Conservation (phyloP, 225 moss, liverwort and hornwort species). For the Pleurozium schreberi region DNA sequence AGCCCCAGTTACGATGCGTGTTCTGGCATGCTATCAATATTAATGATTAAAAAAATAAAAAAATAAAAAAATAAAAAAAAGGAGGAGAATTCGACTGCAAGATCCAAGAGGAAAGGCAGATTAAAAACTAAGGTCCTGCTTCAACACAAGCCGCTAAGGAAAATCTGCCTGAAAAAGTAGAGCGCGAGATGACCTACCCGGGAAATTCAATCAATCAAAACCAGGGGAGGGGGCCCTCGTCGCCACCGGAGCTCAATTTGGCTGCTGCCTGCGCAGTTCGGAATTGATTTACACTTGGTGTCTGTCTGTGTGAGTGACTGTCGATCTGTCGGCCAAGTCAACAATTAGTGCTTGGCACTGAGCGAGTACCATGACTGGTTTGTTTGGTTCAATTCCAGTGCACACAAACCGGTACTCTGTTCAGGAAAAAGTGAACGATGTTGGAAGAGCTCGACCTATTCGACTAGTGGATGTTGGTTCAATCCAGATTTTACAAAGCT, state of each 20-base stretch:
- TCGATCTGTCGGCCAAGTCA: neutral
- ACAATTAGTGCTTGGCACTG: constrained; percentile 24
- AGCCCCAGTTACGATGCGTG: constrained; percentile 3
- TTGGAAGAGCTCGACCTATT: neutral
- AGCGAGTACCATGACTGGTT: constrained; percentile 28
- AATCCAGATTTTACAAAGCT: constrained; percentile 14
- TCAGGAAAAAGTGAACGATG: constrained; percentile 34
- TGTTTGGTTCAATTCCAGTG: constrained; percentile 25
- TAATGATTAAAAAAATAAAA: neutral
- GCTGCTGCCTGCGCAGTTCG: neutral
- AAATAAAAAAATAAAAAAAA: too few species aligned
- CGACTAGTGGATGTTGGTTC: neutral
- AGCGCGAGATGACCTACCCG: constrained; percentile 18
- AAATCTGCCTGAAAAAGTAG: constrained; percentile 40
- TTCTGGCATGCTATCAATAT: constrained; percentile 12
- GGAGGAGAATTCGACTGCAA: neutral
- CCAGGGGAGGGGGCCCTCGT: neutral
- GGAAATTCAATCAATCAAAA: neutral
- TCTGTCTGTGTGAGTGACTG: neutral
- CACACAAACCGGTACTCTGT: constrained; percentile 37
- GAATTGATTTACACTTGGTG: constrained; percentile 18
- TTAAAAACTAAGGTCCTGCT: constrained; percentile 27
- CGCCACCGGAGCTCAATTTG: constrained; percentile 1
- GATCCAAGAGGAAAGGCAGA: constrained; percentile 12
- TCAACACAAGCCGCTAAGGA: neutral